A percentile compares a stretch with the other conserved stretches of the same genome.
These are phyloP conservation scores for Paecilomyces sp. DNA, from an alignment of 2,329 filamentous ascomycete species.

Conservation along the genomic window DNA sequence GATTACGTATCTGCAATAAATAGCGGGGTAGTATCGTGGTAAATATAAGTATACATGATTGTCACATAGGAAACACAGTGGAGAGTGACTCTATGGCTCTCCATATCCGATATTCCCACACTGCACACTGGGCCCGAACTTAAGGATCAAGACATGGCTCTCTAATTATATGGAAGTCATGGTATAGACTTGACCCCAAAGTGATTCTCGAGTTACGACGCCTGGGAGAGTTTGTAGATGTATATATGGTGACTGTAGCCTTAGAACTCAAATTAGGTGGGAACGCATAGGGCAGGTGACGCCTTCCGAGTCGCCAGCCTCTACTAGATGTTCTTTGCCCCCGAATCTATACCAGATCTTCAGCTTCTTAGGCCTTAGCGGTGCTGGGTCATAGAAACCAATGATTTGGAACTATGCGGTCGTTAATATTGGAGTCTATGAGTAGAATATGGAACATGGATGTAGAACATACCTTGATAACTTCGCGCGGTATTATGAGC, in stretches of 20 bases:
- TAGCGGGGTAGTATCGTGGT: not conserved
- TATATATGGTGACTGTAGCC: not conserved
- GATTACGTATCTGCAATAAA: not conserved
- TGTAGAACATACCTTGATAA: constrained; percentile 24
- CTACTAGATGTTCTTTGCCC: constrained; percentile 30
- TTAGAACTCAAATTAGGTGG: constrained; percentile 20
- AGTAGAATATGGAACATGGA: not conserved
- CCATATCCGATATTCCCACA: not conserved
- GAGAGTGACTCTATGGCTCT: not conserved
- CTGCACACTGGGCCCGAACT: not conserved
- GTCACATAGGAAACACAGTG: not conserved
- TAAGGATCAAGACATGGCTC: not conserved
- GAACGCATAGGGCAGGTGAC: constrained; percentile 32
- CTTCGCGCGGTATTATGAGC: constrained; percentile 27
- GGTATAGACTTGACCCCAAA: not conserved
- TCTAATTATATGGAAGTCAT: not conserved
- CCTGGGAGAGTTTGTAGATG: not conserved
- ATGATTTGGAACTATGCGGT: constrained; percentile 30
- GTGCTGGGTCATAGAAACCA: constrained; percentile 38
- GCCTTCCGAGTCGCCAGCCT: constrained; percentile 29
- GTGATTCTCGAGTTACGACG: not conserved
- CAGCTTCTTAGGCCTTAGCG: constrained; percentile 32
- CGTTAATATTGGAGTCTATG: constrained; percentile 11
- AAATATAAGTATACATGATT: not conserved
- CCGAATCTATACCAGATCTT: constrained; percentile 37